These are phyloP conservation scores for Catharanthus roseus DNA, from an alignment of 257 asterid species.

Conservation along the genomic window DNA sequence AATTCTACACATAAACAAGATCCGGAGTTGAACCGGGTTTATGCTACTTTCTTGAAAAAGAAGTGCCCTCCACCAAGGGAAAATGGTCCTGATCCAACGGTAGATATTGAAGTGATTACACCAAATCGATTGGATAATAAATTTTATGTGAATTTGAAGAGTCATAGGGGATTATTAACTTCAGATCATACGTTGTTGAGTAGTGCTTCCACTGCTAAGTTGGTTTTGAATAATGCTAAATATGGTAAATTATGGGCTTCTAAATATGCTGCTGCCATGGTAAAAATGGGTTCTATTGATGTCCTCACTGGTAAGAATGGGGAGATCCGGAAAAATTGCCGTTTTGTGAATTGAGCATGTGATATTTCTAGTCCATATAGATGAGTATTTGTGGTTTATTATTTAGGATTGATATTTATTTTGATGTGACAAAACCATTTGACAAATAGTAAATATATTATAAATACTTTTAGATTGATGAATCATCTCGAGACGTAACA, in stretches of 20 bases:
- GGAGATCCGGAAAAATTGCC: conserved; percentile 50
- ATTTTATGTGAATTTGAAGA: conserved; percentile 36
- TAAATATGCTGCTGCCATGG: conserved; percentile 60
- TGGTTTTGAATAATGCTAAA: conserved; percentile 30
- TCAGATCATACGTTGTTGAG: conserved; percentile 41
- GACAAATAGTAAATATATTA: no score
- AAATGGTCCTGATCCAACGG: conserved; percentile 19
- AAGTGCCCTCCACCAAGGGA: conserved; percentile 45
- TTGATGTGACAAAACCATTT: no score
- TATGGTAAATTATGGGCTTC: conserved; percentile 34
- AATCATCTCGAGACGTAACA: no score
- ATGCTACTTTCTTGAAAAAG: conserved; percentile 27
- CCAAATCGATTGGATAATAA: conserved; percentile 39
- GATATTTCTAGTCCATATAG: no score
- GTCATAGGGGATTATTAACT: conserved; percentile 30
- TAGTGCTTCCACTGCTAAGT: conserved; percentile 35
- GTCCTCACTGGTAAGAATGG: conserved; percentile 49
- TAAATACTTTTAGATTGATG: no score
- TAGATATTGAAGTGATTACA: conserved; percentile 28
- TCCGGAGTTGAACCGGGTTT: conserved; percentile 30
- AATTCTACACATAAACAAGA: conserved; percentile 17
- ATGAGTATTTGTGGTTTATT: no score
- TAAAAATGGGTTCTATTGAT: conserved; percentile 49
- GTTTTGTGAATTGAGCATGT: conserved; percentile 28
- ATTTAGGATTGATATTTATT: no score